These are phyloP conservation scores for Leccinum pellstonianum DNA, from an alignment of 768 basidiomycete genomes.

Conservation along the genomic window DNA sequence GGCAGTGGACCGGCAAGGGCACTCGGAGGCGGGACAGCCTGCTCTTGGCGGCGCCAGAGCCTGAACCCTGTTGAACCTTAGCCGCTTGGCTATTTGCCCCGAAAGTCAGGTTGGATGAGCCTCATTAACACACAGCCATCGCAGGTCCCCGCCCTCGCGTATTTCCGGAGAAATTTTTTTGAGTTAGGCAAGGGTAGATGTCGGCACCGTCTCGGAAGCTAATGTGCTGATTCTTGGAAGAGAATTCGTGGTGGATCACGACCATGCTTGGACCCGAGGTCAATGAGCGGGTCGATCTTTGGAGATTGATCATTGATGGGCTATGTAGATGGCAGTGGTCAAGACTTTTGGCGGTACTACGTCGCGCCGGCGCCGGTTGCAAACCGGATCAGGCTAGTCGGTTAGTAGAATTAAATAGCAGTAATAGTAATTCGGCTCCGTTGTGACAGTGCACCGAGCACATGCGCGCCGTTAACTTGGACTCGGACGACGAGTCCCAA, in stretches of 20 bases:
- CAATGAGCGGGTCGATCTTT: neutral
- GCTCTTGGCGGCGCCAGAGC: slow-evolving; percentile 30
- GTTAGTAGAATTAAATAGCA: neutral
- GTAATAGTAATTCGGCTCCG: slow-evolving; percentile 24
- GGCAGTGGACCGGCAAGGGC: slow-evolving; percentile 10
- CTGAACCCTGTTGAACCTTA: slow-evolving; percentile 32
- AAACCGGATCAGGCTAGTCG: neutral
- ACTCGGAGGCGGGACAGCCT: slow-evolving; percentile 22
- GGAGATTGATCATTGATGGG: neutral
- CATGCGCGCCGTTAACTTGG: neutral
- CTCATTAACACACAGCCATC: slow-evolving; percentile 39
- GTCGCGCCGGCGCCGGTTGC: neutral
- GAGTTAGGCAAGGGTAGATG: slow-evolving; percentile 17
- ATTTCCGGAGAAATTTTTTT: slow-evolving; percentile 38
- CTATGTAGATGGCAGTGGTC: neutral
- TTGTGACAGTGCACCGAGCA: slow-evolving; percentile 1
- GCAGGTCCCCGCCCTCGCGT: slow-evolving; percentile 40
- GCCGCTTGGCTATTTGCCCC: slow-evolving; percentile 30
- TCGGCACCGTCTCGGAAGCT: slow-evolving; percentile 13
- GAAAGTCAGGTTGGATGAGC: slow-evolving; percentile 32
- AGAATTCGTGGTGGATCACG: slow-evolving; percentile 1
- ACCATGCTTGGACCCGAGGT: neutral
- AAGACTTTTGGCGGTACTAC: no score
- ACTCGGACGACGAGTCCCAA: neutral
- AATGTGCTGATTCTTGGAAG: neutral